Conservation (phyloP, 768 basidiomycete genomes). For the Calocera viscosa region DNA sequence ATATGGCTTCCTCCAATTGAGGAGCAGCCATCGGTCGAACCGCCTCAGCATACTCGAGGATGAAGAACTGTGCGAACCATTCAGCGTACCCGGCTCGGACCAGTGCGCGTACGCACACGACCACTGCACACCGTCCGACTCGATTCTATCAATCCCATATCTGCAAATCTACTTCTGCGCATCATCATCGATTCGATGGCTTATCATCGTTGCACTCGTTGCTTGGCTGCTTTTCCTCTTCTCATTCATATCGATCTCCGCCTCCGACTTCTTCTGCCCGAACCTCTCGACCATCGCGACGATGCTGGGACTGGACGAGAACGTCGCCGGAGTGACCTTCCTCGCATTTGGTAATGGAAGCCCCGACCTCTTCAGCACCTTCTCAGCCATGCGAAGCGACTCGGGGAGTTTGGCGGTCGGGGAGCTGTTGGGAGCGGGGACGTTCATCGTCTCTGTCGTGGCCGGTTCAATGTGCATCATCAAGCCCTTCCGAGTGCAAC, state of each 20-base stretch:
- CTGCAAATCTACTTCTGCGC: slow-evolving; percentile 61
- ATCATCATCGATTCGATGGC: slow-evolving; percentile 39
- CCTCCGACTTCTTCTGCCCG: slow-evolving; percentile 95
- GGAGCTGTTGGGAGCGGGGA: slow-evolving; percentile 86
- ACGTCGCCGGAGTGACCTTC: slow-evolving; percentile 91
- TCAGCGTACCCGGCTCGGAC: slow-evolving; percentile 37
- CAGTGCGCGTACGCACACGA: slow-evolving; percentile 57
- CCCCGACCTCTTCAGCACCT: slow-evolving; percentile 92
- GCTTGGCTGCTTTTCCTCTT: slow-evolving; percentile 86
- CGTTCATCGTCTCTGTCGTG: slow-evolving; percentile 92
- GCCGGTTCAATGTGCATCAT: slow-evolving; percentile 98
- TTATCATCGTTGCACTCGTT: slow-evolving; percentile 39
- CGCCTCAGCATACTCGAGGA: not conserved
- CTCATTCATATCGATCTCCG: slow-evolving; percentile 86
- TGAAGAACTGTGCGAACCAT: slow-evolving; percentile 40
- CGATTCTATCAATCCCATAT: slow-evolving; percentile 60
- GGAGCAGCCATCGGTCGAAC: not conserved
- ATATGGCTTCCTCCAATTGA: not conserved
- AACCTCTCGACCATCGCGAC: slow-evolving; percentile 85
- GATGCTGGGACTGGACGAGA: slow-evolving; percentile 76
- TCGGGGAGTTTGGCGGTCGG: slow-evolving; percentile 88
- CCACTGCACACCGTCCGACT: slow-evolving; percentile 45
- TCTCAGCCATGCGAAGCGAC: slow-evolving; percentile 74
- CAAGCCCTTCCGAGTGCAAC: slow-evolving; percentile 78
- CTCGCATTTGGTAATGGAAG: slow-evolving; percentile 96